These are phyloP conservation scores for Metschnikowia kunwiensis DNA, from an alignment of 805 yeast species.

Conservation along the genomic window DNA sequence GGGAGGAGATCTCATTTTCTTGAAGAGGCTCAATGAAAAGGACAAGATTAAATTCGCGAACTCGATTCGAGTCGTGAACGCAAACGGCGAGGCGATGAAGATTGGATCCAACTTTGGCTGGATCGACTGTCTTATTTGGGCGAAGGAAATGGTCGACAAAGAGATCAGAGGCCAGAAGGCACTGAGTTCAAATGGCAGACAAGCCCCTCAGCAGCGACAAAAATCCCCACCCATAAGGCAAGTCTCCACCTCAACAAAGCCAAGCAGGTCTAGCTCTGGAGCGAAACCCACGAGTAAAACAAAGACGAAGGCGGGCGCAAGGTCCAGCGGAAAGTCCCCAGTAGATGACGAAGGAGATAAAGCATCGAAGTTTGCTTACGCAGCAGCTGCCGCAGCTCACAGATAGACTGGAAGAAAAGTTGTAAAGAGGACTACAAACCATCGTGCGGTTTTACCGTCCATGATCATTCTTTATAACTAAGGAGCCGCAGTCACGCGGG, in stretches of 20 bases:
- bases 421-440: too few relatives aligned
- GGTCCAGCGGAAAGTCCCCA: neutral
- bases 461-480: too few relatives aligned
- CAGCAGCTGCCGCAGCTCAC: conserved; percentile 45
- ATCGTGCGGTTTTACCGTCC: too few relatives aligned
- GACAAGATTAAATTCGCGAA: conserved; percentile 30
- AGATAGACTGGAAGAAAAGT: too few relatives aligned
- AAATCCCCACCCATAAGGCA: conserved; percentile 3
- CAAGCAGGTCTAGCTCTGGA: conserved; percentile 3
- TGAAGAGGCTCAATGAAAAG: conserved; percentile 36
- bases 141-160: conserved; percentile 48
- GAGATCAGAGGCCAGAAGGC: conserved; percentile 4
- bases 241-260: conserved; percentile 1
- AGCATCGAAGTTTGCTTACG: conserved; percentile 35
- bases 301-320: conserved; percentile 1
- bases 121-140: conserved; percentile 68
- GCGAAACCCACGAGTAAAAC: conserved; percentile 1
- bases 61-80: conserved; percentile 28
- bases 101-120: conserved; percentile 54
- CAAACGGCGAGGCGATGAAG: conserved; percentile 27
- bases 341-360: conserved; percentile 1
- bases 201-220: neutral
- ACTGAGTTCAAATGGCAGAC: neutral
- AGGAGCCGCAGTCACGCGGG: too few relatives aligned
- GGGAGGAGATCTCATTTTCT: conserved; percentile 53